Percentiles rank a stretch among this genome's conserved stretches.
Evolutionary conservation across 805 yeast species (phyloP).

Genomic region (Cyberlindnera galapagoensis): DNA sequence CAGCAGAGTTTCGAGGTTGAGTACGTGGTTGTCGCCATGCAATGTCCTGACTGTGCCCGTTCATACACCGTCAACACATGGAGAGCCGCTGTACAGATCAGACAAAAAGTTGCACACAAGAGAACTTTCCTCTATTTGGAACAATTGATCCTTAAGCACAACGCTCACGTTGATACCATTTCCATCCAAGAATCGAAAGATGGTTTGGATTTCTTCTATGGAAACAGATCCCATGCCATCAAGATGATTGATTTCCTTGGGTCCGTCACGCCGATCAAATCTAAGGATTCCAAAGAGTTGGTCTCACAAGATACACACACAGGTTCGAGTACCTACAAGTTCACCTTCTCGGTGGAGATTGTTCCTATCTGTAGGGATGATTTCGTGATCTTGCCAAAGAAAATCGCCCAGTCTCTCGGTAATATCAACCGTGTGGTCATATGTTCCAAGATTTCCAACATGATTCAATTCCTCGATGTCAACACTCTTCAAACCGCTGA

Average conservation of each 20-base stretch:
- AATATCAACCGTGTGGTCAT: constrained; percentile 74
- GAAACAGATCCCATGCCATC: constrained; percentile 83
- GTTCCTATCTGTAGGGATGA: constrained; percentile 98
- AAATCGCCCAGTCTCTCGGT: constrained; percentile 77
- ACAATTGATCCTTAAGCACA: constrained; percentile 87
- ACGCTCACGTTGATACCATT: constrained; percentile 90
- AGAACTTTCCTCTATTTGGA: constrained; percentile 94
- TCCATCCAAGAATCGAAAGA: constrained; percentile 89
- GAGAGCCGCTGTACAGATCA: constrained; percentile 95
- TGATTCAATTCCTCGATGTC: constrained; percentile 85
- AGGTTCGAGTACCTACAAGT: constrained; percentile 81
- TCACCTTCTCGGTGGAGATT: constrained; percentile 86
- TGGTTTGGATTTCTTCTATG: constrained; percentile 91
- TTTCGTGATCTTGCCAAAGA: constrained; percentile 83
- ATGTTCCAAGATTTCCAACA: constrained; percentile 78
- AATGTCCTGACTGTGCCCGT: constrained; percentile 98
- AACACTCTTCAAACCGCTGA: constrained; percentile 73
- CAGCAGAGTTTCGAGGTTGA: constrained; percentile 96
- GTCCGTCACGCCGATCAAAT: constrained; percentile 78
- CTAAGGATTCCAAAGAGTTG: constrained; percentile 83
- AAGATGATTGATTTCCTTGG: constrained; percentile 88
- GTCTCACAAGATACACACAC: constrained; percentile 90
- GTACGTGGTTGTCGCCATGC: constrained; percentile 88
- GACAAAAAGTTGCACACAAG: constrained; percentile 96
- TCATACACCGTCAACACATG: constrained; percentile 95